Evolutionary conservation across 1,284 basidiomycete genomes (phyloP), one percentile per base, ranked within the genome.

Genomic region (Puccinia brachypodii): DNA sequence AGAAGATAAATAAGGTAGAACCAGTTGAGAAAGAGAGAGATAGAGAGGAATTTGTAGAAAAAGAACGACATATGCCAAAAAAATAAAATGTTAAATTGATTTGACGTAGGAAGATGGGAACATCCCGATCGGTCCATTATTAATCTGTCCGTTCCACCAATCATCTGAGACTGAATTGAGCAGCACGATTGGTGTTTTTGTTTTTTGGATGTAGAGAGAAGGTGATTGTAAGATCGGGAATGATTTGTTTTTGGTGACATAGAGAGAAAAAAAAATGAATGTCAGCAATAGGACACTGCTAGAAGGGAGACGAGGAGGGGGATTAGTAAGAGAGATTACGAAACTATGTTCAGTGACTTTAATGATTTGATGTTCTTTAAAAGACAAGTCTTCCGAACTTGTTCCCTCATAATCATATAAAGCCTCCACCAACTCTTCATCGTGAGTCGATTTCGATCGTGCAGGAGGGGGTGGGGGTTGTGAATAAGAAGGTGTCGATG

Each of bases 101-200:
- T 68, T 62, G 31, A 81, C 79, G 50, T 81, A 81, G 40, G 79
- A 42, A 16, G 69, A 74, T 1, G 79, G 79, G 33, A 81, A 81
- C 79, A 81, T 81, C 40, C 72, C 72, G 25, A 81, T 81, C 13
- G 79, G 79, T 14, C 79, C 79, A 47, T 75, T 75, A 31, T 68
- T 72, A 53, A 81, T 81, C 64, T 75, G 79, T 36, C 79, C 79
- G 40, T 81, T 81, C 79, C 79, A 81, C 79, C 79, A 81, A 68
- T 81, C 79, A 58, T 81, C 79, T 44, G 79, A 81, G 50, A 81
- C 79, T 81, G 25, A 11, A 44, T 11, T 11, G 22, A 50, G 22
- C 11, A 50, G 47, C n/a, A n/a, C n/a, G 2, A 19, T 38, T 40
- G 28, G 3, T 38, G 3, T 25, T 25, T 56, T 25, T 56, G 4